phyloP scores from a whole-genome alignment of 495 filamentous ascomycete species.

The Aspergillus nidulans region DNA sequence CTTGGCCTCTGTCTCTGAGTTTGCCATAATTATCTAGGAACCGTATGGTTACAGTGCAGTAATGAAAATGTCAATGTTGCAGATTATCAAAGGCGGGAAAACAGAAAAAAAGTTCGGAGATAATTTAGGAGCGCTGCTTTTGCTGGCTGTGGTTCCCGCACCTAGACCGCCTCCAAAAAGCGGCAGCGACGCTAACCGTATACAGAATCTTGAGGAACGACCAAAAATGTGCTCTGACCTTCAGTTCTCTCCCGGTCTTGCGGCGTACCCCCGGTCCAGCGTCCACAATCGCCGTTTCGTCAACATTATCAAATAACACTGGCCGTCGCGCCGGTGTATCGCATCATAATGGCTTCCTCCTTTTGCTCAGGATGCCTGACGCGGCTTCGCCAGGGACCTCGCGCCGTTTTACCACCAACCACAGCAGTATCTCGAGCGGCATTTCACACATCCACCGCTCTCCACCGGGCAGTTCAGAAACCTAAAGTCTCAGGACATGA shows the following conservation, averaged over 20 bases:
- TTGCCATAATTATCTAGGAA: slow-evolving; percentile 24
- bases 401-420: slow-evolving; percentile 32
- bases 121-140: slow-evolving; percentile 24
- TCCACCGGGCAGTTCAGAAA: slow-evolving; percentile 26
- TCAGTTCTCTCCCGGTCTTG: slow-evolving; percentile 17
- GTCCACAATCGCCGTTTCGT: slow-evolving; percentile 19
- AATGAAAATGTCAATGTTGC: background rate
- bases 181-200: slow-evolving; percentile 21
- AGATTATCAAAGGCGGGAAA: slow-evolving; percentile 7
- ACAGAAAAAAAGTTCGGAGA: slow-evolving; percentile 26
- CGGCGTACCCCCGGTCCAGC: slow-evolving; percentile 21
- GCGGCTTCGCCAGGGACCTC: slow-evolving; percentile 46
- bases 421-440: slow-evolving; percentile 34
- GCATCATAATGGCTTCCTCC: slow-evolving; percentile 57
- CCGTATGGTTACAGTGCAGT: background rate
- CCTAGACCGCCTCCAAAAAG: slow-evolving; percentile 16
- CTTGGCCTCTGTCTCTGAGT: slow-evolving; percentile 19
- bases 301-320: slow-evolving; percentile 35
- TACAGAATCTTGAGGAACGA: slow-evolving; percentile 17
- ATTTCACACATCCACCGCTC: slow-evolving; percentile 42
- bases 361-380: slow-evolving; percentile 66
- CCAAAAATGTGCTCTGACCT: slow-evolving; percentile 31
- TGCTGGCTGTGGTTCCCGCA: background rate
- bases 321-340: slow-evolving; percentile 31
- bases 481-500: slow-evolving; percentile 21